These are phyloP conservation scores for Sordariomycetes sp. DNA, from an alignment of 2,329 filamentous ascomycete species.

Conservation along the genomic window DNA sequence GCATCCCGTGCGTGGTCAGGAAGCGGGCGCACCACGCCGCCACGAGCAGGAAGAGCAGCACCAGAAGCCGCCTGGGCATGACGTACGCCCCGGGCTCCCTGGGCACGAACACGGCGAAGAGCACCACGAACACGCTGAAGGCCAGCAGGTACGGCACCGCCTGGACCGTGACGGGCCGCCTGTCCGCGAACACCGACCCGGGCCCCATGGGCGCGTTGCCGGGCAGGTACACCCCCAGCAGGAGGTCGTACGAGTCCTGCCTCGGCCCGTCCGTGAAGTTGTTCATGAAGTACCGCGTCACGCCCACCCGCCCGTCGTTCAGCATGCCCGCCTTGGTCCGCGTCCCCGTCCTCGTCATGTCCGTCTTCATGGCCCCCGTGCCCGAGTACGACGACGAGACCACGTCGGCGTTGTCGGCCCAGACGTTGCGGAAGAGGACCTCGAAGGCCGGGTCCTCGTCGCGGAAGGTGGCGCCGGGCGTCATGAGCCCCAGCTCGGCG, in stretches of 20 bases:
- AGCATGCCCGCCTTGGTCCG: constrained; percentile 77
- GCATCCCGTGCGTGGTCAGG: constrained; percentile 73
- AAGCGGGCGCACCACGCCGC: constrained; percentile 66
- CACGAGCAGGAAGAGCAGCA: constrained; percentile 65
- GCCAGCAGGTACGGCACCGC: constrained; percentile 85
- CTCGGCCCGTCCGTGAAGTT: constrained; percentile 91
- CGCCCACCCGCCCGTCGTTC: constrained; percentile 78
- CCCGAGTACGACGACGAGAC: constrained; percentile 90
- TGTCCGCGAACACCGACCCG: constrained; percentile 70
- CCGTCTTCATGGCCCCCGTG: constrained; percentile 94
- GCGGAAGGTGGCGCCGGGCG: constrained; percentile 64
- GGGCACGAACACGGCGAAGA: constrained; percentile 60
- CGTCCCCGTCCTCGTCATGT: constrained; percentile 88
- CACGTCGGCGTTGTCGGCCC: constrained; percentile 96
- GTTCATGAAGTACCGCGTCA: constrained; percentile 84
- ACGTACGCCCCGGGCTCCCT: constrained; percentile 61
- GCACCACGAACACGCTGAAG: constrained; percentile 74
- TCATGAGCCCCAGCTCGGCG: constrained; percentile 69
- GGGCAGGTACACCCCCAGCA: constrained; percentile 78
- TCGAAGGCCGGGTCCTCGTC: constrained; percentile 74
- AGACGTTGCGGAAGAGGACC: constrained; percentile 87
- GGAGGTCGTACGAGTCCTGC: constrained; percentile 92
- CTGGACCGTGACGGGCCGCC: constrained; percentile 78
- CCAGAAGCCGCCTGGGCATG: constrained; percentile 74
- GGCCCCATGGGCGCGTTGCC: constrained; percentile 60